A percentile compares a stretch with the other conserved stretches of the same genome.
phyloP scores from a whole-genome alignment of 352 stramenopile genomes.

The Globisporangium cystogenes region DNA sequence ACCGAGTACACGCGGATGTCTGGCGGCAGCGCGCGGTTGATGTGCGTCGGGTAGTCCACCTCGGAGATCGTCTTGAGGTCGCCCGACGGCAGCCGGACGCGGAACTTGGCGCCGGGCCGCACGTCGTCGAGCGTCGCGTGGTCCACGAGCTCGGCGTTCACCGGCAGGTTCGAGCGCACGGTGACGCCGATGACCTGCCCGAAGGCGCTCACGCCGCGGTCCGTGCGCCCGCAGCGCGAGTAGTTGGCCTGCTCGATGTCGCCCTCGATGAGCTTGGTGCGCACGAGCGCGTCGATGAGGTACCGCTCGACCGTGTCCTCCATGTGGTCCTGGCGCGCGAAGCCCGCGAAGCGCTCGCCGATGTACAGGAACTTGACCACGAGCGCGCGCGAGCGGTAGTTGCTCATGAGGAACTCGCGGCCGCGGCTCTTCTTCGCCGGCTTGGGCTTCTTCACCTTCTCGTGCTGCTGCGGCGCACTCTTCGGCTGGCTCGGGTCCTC shows the following conservation, averaged over 20 bases:
- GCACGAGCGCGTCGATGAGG: slow-evolving; percentile 92
- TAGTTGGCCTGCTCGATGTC: slow-evolving; percentile 84
- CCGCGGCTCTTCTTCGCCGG: slow-evolving; percentile 20
- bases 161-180: slow-evolving; percentile 73
- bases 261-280: slow-evolving; percentile 85
- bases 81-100: slow-evolving; percentile 45
- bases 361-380: slow-evolving; percentile 85
- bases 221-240: slow-evolving; percentile 96
- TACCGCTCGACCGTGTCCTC: slow-evolving; percentile 93
- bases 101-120: slow-evolving; percentile 49
- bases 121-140: slow-evolving; percentile 63
- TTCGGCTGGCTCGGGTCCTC: slow-evolving; percentile 7
- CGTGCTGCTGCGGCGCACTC: slow-evolving; percentile 2
- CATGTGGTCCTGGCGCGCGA: slow-evolving; percentile 83
- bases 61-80: slow-evolving; percentile 82
- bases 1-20: slow-evolving; percentile 86
- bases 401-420: slow-evolving; percentile 70
- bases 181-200: slow-evolving; percentile 70
- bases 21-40: slow-evolving; percentile 95
- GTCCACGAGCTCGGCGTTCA: slow-evolving; percentile 56
- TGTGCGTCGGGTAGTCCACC: slow-evolving; percentile 94
- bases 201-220: slow-evolving; percentile 93
- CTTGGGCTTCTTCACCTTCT: slow-evolving; percentile 55
- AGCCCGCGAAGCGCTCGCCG: slow-evolving; percentile 87
- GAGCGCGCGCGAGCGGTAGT: slow-evolving; percentile 65